These are phyloP conservation scores for Crithidia expoeki DNA, from an alignment of 208 protist species.

Conservation along the genomic window DNA sequence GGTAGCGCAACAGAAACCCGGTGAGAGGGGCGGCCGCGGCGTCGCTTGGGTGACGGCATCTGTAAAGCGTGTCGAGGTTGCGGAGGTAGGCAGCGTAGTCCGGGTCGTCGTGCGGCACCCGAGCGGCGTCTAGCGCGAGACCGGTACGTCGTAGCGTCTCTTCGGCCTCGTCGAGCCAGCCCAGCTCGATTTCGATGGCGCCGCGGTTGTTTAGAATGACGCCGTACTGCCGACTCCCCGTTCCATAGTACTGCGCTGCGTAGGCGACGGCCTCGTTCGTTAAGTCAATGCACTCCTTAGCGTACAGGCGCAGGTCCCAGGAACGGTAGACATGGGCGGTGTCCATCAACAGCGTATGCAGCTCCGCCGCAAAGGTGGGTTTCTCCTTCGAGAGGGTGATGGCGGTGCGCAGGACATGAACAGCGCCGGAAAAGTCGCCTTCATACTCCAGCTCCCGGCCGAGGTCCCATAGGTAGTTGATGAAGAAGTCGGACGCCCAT, in stretches of 20 bases:
- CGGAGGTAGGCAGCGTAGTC: conserved; percentile 71
- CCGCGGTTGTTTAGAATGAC: conserved; percentile 70
- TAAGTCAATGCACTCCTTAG: conserved; percentile 56
- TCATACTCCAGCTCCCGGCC: conserved; percentile 69
- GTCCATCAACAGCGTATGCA: conserved; percentile 69
- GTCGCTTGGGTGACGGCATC: conserved; percentile 22
- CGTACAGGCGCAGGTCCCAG: conserved; percentile 61
- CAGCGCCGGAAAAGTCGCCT: conserved; percentile 55
- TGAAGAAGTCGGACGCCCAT: conserved; percentile 79
- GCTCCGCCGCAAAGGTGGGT: conserved; percentile 51
- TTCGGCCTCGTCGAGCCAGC: conserved; percentile 42
- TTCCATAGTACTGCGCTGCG: conserved; percentile 55
- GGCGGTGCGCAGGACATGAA: conserved; percentile 60
- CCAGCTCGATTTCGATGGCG: conserved; percentile 72
- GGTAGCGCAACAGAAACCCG: conserved; percentile 58
- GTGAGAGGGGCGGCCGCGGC: conserved; percentile 13
- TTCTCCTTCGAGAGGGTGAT: conserved; percentile 73
- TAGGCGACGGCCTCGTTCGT: conserved; percentile 61
- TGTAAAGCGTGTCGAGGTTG: conserved; percentile 49
- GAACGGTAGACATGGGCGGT: conserved; percentile 72
- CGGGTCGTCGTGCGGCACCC: conserved; percentile 53
- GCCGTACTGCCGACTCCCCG: conserved; percentile 56
- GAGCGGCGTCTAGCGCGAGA: conserved; percentile 43
- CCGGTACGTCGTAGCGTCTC: conserved; percentile 49
- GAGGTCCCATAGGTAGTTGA: conserved; percentile 71